These are phyloP conservation scores for Hypoxylon sp. DNA, from an alignment of 2,329 filamentous ascomycete genomes.

Conservation along the genomic window DNA sequence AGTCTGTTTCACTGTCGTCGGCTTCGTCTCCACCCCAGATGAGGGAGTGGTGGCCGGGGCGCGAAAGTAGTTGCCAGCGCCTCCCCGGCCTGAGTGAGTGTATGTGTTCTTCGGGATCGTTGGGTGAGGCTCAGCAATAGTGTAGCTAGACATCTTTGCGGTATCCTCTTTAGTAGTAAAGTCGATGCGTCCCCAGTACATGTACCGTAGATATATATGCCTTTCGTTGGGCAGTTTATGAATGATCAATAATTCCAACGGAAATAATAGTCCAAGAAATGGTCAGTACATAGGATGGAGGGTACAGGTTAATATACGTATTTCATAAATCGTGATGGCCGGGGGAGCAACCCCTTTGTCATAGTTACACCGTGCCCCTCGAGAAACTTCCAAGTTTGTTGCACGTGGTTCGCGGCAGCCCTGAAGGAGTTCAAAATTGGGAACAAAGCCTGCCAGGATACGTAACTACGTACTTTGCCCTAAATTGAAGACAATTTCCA, in stretches of 20 bases:
- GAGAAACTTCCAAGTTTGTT: conserved; percentile 43
- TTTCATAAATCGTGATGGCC: conserved; percentile 40
- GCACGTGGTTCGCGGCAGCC: conserved; percentile 39
- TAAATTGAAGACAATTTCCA: conserved; percentile 15
- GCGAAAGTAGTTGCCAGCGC: conserved; percentile 70
- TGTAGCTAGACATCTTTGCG: conserved; percentile 60
- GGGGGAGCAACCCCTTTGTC: conserved; percentile 50
- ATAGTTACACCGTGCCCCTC: conserved; percentile 46
- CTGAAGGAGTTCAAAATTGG: conserved; percentile 14
- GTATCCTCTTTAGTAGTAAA: conserved; percentile 31
- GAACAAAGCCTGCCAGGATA: conserved; percentile 42
- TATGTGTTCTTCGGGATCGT: conserved; percentile 63
- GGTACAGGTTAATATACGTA: conserved; percentile 50
- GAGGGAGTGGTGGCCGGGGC: conserved; percentile 60
- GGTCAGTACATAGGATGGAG: conserved; percentile 18
- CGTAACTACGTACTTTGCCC: conserved; percentile 37
- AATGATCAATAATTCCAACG: conserved; percentile 12
- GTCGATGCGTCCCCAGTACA: conserved; percentile 24
- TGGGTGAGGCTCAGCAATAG: conserved; percentile 66
- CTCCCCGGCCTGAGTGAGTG: conserved; percentile 69
- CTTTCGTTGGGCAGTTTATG: conserved; percentile 10
- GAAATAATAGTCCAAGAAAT: conserved; percentile 18
- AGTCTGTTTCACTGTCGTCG: conserved; percentile 61
- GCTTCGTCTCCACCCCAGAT: conserved; percentile 62
- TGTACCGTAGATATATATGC: conserved; percentile 9